Evolutionary conservation across 2,329 filamentous ascomycete genomes (phyloP).

Genomic region (Byssothecium circinans): DNA sequence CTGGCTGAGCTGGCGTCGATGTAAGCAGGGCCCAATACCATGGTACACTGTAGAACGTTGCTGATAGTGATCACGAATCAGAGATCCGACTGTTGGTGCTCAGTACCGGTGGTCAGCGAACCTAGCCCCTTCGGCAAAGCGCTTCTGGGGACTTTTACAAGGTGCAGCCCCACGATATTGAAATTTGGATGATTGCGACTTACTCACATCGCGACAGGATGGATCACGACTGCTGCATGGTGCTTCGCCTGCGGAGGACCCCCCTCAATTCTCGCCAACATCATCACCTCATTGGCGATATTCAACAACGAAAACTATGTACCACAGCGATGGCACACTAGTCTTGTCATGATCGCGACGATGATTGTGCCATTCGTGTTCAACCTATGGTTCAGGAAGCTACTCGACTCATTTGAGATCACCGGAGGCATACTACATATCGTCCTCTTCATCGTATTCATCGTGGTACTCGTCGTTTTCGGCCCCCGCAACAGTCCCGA

Average conservation of each 20-base stretch:
- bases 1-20: constrained; percentile 36
- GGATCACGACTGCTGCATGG: constrained; percentile 47
- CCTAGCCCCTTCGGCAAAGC: constrained; percentile 25
- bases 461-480: constrained; percentile 50
- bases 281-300: constrained; percentile 29
- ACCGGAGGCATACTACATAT: constrained; percentile 52
- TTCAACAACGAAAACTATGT: constrained; percentile 45
- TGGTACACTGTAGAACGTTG: not conserved
- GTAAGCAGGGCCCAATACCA: constrained; percentile 14
- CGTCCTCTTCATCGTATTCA: constrained; percentile 52
- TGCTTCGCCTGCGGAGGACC: constrained; percentile 31
- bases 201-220: constrained; percentile 42
- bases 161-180: constrained; percentile 11
- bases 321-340: constrained; percentile 51
- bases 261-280: constrained; percentile 28
- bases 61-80: constrained; percentile 5
- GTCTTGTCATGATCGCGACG: constrained; percentile 51
- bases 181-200: not conserved
- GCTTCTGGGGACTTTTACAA: constrained; percentile 35
- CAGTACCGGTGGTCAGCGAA: constrained; percentile 38
- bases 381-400: constrained; percentile 50
- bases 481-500: constrained; percentile 42
- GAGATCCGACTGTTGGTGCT: constrained; percentile 36
- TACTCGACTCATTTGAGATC: constrained; percentile 51
- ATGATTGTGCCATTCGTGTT: constrained; percentile 42